phyloP scores from a whole-genome alignment of 768 basidiomycete species.

The Podaxis carcinomalis region DNA sequence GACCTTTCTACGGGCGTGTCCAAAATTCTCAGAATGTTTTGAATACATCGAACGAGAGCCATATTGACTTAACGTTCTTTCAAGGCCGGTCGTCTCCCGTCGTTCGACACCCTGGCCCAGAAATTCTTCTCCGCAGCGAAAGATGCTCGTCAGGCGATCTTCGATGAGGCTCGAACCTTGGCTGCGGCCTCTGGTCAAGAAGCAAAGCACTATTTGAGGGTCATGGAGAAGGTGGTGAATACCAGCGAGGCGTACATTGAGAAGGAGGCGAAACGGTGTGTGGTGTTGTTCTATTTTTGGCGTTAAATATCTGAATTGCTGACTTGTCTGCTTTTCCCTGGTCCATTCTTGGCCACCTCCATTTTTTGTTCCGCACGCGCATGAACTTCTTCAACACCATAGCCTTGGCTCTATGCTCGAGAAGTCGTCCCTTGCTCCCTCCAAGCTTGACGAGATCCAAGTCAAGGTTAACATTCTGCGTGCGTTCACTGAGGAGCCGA shows the following conservation, averaged over 20 bases:
- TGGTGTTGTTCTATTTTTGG: slow-evolving; percentile 13
- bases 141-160: slow-evolving; percentile 54
- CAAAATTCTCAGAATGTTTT: too few relatives aligned
- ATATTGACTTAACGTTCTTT: slow-evolving; percentile 10
- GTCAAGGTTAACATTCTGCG: slow-evolving; percentile 84
- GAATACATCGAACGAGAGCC: background rate
- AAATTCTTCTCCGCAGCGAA: slow-evolving; percentile 65
- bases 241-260: slow-evolving; percentile 71
- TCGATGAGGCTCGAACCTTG: slow-evolving; percentile 57
- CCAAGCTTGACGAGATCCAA: slow-evolving; percentile 91
- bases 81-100: slow-evolving; percentile 77
- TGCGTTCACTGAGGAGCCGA: slow-evolving; percentile 48
- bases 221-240: slow-evolving; percentile 84
- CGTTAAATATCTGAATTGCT: slow-evolving; percentile 4
- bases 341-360: background rate
- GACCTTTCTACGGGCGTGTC: background rate
- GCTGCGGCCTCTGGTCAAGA: slow-evolving; percentile 45
- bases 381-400: background rate
- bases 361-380: background rate
- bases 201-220: slow-evolving; percentile 77
- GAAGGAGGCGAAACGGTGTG: slow-evolving; percentile 82
- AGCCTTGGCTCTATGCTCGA: slow-evolving; percentile 74
- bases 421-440: slow-evolving; percentile 70
- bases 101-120: slow-evolving; percentile 74
- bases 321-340: background rate